Percentiles rank a stretch among this genome's conserved stretches.
Conservation (phyloP, 108 stramenopile species). For the Craspedostauros australis region DNA sequence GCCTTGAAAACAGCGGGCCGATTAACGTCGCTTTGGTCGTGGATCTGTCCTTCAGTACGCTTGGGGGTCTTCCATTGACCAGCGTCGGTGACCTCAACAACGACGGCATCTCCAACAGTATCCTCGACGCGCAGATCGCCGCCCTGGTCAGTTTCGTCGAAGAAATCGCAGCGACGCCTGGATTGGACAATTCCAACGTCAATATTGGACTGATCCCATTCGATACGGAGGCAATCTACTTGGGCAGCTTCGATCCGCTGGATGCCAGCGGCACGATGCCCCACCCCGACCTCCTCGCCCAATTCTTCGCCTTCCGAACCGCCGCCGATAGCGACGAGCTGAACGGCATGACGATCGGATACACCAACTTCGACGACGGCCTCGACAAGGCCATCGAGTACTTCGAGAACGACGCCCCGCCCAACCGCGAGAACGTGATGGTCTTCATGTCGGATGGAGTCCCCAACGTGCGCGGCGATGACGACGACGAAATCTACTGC, state of each 20-base stretch:
- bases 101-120: slow-evolving; percentile 16
- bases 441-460: slow-evolving; percentile 35
- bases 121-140: slow-evolving; percentile 26
- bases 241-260: slow-evolving; percentile 1
- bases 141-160: slow-evolving; percentile 10
- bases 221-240: slow-evolving; percentile 8
- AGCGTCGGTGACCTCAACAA: slow-evolving; percentile 22
- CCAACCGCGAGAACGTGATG: slow-evolving; percentile 13
- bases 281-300: not conserved
- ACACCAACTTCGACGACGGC: slow-evolving; percentile 32
- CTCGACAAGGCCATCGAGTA: slow-evolving; percentile 19
- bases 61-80: slow-evolving; percentile 3
- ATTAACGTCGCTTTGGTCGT: slow-evolving; percentile 23
- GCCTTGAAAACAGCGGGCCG: not conserved
- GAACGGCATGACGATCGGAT: slow-evolving; percentile 7
- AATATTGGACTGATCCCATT: slow-evolving; percentile 23
- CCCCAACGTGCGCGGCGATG: slow-evolving; percentile 30
- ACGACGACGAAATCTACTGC: slow-evolving; percentile 17
- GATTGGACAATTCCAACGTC: slow-evolving; percentile 17
- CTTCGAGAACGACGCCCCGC: slow-evolving; percentile 7
- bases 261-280: not conserved
- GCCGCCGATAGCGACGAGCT: not conserved
- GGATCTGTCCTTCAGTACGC: slow-evolving; percentile 23
- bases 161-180: slow-evolving; percentile 3
- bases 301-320: not conserved